Conservation (phyloP, 257 asterid genomes). For the Jasminum sambac region DNA sequence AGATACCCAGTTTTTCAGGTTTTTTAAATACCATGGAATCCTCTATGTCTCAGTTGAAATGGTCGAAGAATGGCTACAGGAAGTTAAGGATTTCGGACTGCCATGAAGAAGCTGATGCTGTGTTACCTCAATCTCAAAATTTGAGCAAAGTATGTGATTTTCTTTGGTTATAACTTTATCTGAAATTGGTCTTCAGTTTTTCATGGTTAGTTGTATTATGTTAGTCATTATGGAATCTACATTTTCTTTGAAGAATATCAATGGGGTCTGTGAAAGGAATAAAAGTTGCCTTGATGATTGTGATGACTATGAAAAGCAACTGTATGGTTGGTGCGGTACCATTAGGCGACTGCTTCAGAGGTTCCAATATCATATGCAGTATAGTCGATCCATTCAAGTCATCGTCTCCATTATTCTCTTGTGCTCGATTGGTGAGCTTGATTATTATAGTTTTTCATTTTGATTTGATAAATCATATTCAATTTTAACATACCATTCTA, state of each 20-base stretch:
- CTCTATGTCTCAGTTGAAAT: slow-evolving; percentile 62
- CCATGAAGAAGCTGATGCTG: slow-evolving; percentile 46
- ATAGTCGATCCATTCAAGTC: slow-evolving; percentile 70
- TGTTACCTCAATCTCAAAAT: slow-evolving; percentile 56
- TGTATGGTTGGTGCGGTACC: slow-evolving; percentile 79
- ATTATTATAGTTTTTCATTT: slow-evolving; percentile 18
- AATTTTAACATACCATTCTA: neutral
- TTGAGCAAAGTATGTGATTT: slow-evolving; percentile 54
- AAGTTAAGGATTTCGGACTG: slow-evolving; percentile 58
- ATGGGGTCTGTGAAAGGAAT: slow-evolving; percentile 57
- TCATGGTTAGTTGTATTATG: slow-evolving; percentile 7
- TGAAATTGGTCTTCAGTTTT: neutral
- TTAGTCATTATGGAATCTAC: slow-evolving; percentile 18
- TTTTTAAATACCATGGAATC: slow-evolving; percentile 69
- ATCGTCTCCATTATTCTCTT: slow-evolving; percentile 49
- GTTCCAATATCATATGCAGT: slow-evolving; percentile 82
- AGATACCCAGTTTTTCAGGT: slow-evolving; percentile 77
- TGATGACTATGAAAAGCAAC: slow-evolving; percentile 65
- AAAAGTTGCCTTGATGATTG: slow-evolving; percentile 71
- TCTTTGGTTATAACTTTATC: slow-evolving; percentile 15
- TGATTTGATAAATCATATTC: slow-evolving; percentile 2
- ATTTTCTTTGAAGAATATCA: slow-evolving; percentile 46
- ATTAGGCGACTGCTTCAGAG: slow-evolving; percentile 84
- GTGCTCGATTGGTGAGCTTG: slow-evolving; percentile 73
- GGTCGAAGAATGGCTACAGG: slow-evolving; percentile 77